Base-by-base conservation (phyloP, 305 asterid genomes). In the Withania somnifera region DNA sequence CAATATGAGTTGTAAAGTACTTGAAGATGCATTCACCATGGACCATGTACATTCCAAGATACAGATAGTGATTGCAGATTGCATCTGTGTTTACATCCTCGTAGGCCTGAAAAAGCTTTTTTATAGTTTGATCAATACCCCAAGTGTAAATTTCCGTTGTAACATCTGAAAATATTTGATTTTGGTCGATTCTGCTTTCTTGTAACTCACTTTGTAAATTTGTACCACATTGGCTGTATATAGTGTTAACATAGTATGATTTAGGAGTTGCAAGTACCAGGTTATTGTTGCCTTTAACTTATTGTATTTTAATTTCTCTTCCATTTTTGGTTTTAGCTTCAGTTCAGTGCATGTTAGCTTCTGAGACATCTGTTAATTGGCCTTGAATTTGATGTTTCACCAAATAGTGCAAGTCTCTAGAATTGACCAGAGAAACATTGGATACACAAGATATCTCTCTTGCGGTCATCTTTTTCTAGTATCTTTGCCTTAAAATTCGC, bases 131-230 rank as follows among this genome's bases (percentile, higher is more conserved):
- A 71, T 75, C 45, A 8, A n/a, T 50, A 51, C 22, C 2, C 45
- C 45, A 75, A 50, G 61, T 75, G 80, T 75, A 75, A 75, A 75
- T 75, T 50, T 50, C 22, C 50, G 80, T 75, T 75, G 45, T 75
- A 75, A 75, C 28, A 28, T 50, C 28, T 75, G 45, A 75, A 50
- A 50, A 9, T 50, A 20, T 61, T 13, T 61, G 40, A 26, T 61
- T 24, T 14, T 73, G 57, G 32, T 47, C 42, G 2, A 6, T 10
- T 28, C 15, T 50, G 11, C 6, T 75, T 75, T 30, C 11, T 26
- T 75, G 80, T 28, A 50, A 47, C 80, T 26, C 57, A 50, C 30
- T 50, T 6, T n/a, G 26, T 28, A 51, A 50, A 50, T n/a, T 28
- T 75, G 28, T 50, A 32, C 30, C n/a, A 7, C 77, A 67, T 75